Evolutionary conservation across 2,329 filamentous ascomycete species (phyloP), one percentile per base, ranked within the genome.

Genomic region (Curvularia sp.): DNA sequence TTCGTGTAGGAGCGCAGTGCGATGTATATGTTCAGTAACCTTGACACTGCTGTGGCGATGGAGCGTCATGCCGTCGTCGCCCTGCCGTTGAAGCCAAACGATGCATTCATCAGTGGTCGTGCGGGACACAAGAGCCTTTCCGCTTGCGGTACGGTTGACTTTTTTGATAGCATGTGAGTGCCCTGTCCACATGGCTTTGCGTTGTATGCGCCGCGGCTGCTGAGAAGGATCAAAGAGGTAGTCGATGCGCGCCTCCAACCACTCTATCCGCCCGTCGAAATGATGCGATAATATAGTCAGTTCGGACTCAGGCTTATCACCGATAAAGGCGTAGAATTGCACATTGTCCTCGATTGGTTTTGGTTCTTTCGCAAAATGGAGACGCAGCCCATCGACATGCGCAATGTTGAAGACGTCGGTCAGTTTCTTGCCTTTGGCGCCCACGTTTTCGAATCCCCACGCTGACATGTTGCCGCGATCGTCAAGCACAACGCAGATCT

Each of bases 401-500:
- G 92, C 87, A 66, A 97, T 88, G 71, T 92, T 95, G 80, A 95
- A 96, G n/a, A 94, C 86, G 61, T 88, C 87, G 27, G 87, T 83
- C 3, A 84, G 82, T 58, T 86, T 86, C 65, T 86, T 86, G 30
- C 83, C 81, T 70, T 89, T 92, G 67, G 86, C 88, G 34, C 90
- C 89, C 19, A 96, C 85, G 70, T 94, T 93, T 74, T 98, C 93
- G 55, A 99, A 79, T 0, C 92, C 94, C 91, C 94, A 97, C 0
- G 92, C 92, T 39, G 91, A 93, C 89, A 98, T 92, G 64, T 89
- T 88, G 1, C 94, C 94, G 47, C 84, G 81, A n/a, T 89, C 88
- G 76, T 98, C 92, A 47, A 97, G 82, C 8, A 94, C 87, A 23
- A 98, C 83, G 65, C 93, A 95, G 2, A 99, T 86, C 73, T 99